phyloP scores from a whole-genome alignment of 495 filamentous ascomycete genomes.

The Neurospora sp. region DNA sequence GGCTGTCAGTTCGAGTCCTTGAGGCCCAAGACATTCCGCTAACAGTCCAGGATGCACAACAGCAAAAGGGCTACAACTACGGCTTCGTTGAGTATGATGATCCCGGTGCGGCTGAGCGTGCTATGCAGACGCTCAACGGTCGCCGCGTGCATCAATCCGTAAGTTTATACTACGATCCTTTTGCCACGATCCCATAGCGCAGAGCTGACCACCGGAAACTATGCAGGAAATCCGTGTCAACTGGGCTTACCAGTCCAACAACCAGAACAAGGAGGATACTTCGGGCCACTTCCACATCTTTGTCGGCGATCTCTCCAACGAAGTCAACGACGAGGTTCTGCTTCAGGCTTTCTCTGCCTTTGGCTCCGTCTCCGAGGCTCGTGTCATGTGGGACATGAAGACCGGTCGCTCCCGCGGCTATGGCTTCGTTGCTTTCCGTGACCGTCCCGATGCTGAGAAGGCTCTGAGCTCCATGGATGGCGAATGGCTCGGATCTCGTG shows the following conservation, averaged over 20 bases:
- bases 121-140: conserved; percentile 94
- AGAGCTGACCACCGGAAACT: conserved; percentile 6
- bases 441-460: conserved; percentile 89
- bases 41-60: neutral
- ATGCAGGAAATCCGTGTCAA: conserved; percentile 95
- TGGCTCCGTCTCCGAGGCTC: conserved; percentile 93
- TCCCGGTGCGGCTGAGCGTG: conserved; percentile 87
- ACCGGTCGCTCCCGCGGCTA: conserved; percentile 95
- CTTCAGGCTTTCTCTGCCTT: conserved; percentile 95
- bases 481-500: conserved; percentile 97
- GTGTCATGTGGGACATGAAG: conserved; percentile 99
- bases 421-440: conserved; percentile 96
- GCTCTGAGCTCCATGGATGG: conserved; percentile 96
- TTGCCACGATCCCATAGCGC: neutral
- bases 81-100: conserved; percentile 99
- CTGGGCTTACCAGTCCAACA: conserved; percentile 99
- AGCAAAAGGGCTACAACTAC: conserved; percentile 97
- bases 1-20: neutral
- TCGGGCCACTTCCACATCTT: conserved; percentile 99
- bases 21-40: neutral
- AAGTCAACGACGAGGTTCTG: conserved; percentile 96
- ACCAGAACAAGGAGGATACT: conserved; percentile 89
- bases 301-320: conserved; percentile 95
- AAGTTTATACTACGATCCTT: conserved; percentile 22
- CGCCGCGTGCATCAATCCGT: conserved; percentile 91